Evolutionary conservation across 345 rosid species (phyloP).

Genomic region (Litchi chinensis): DNA sequence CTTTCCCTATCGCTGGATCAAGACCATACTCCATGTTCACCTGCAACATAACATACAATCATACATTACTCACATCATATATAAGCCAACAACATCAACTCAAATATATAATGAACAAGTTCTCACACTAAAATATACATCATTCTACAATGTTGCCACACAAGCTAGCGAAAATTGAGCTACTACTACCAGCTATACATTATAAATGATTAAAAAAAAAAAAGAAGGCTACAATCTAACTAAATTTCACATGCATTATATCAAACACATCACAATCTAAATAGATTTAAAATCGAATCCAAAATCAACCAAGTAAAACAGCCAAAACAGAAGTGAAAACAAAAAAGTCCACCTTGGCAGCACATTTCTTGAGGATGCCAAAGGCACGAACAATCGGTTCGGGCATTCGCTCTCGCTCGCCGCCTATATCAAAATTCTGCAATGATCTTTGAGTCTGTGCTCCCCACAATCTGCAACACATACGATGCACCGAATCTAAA

Average conservation of each 20-base stretch:
- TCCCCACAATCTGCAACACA: constrained; percentile 75
- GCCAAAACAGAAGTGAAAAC: not conserved
- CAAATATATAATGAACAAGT: not conserved
- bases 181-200: not conserved
- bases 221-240: not conserved
- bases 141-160: not conserved
- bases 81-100: not conserved
- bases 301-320: not conserved
- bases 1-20: constrained; percentile 81
- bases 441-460: constrained; percentile 96
- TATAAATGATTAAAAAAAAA: not conserved
- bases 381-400: constrained; percentile 94
- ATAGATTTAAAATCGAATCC: not conserved
- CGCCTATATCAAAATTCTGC: constrained; percentile 95
- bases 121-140: not conserved
- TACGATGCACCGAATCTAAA: not conserved
- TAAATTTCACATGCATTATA: not conserved
- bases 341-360: constrained; percentile 66
- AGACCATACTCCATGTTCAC: constrained; percentile 95
- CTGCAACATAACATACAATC: constrained; percentile 33
- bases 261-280: not conserved
- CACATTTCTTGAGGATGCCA: constrained; percentile 91
- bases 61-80: not conserved
- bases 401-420: constrained; percentile 91
- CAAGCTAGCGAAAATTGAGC: not conserved